These are phyloP conservation scores for Ramaria rubella DNA, from an alignment of 768 basidiomycete genomes.

Conservation along the genomic window DNA sequence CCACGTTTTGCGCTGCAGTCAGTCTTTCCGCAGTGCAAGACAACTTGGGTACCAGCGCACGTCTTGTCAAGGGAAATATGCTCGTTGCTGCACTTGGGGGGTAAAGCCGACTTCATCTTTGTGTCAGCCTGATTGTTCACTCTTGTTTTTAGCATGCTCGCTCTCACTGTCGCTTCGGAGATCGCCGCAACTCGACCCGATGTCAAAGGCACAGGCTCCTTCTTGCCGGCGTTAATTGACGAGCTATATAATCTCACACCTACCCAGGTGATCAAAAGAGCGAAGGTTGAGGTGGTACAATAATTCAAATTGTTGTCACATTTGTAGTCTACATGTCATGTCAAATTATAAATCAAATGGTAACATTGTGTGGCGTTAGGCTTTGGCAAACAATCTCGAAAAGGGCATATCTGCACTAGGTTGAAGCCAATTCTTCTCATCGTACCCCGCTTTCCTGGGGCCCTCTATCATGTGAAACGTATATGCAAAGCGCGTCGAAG, in stretches of 20 bases:
- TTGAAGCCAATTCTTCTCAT: conserved; percentile 94
- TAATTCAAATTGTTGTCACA: conserved; percentile 2
- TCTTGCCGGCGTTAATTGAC: conserved; percentile 59
- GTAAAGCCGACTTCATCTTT: conserved; percentile 34
- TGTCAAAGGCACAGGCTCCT: conserved; percentile 58
- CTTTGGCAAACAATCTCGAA: conserved; percentile 25
- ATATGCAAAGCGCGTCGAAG: conserved; percentile 82
- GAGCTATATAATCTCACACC: conserved; percentile 42
- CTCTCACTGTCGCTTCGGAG: conserved; percentile 58
- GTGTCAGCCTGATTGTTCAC: neutral
- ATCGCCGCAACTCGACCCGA: conserved; percentile 41
- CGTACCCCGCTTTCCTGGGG: conserved; percentile 62
- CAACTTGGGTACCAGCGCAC: conserved; percentile 22
- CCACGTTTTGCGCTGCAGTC: conserved; percentile 73
- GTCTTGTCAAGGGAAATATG: conserved; percentile 71
- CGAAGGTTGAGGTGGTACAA: conserved; percentile 24
- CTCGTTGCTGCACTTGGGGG: conserved; percentile 70
- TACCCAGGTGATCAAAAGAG: conserved; percentile 25
- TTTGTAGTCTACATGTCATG: neutral
- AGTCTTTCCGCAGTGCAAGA: conserved; percentile 33
- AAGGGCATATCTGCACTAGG: conserved; percentile 83
- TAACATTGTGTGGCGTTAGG: too few relatives aligned
- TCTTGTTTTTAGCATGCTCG: conserved; percentile 35
- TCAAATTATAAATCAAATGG: neutral
- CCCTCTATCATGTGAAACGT: conserved; percentile 95